These are phyloP conservation scores for Achaetomiella virescens DNA, from an alignment of 495 filamentous ascomycete species.

Conservation along the genomic window DNA sequence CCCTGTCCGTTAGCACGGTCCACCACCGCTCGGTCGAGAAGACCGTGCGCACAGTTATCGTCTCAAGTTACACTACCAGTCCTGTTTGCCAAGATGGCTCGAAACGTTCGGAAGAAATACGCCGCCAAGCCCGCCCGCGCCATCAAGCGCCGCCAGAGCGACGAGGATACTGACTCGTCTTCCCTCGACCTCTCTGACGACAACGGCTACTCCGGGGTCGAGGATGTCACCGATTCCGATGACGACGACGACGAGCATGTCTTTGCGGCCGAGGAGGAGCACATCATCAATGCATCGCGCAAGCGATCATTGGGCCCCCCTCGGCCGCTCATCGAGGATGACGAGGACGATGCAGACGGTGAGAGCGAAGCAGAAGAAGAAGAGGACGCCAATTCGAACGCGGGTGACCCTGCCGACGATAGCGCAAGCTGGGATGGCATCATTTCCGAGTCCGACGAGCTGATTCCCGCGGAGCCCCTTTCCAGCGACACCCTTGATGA, in stretches of 20 bases:
- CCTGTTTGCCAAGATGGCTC: slow-evolving; percentile 41
- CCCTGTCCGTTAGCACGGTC: slow-evolving; percentile 13
- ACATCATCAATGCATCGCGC: slow-evolving; percentile 49
- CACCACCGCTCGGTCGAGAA: slow-evolving; percentile 36
- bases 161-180: slow-evolving; percentile 33
- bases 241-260: slow-evolving; percentile 67
- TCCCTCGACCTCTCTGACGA: slow-evolving; percentile 55
- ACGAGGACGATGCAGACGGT: slow-evolving; percentile 30
- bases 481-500: slow-evolving; percentile 45
- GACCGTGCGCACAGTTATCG: slow-evolving; percentile 9
- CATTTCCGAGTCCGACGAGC: slow-evolving; percentile 40
- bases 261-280: slow-evolving; percentile 64
- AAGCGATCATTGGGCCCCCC: slow-evolving; percentile 30
- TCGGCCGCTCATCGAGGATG: slow-evolving; percentile 36
- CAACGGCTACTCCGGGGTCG: slow-evolving; percentile 64
- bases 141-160: slow-evolving; percentile 25
- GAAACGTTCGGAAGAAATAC: slow-evolving; percentile 48
- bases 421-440: slow-evolving; percentile 55
- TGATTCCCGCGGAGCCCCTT: slow-evolving; percentile 38
- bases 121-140: slow-evolving; percentile 36
- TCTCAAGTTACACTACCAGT: slow-evolving; percentile 11
- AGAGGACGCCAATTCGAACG: slow-evolving; percentile 21
- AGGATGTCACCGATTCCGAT: slow-evolving; percentile 70
- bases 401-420: slow-evolving; percentile 37
- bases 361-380: slow-evolving; percentile 33